Percentiles rank a stretch among this genome's conserved stretches.
Conservation (phyloP, 495 filamentous ascomycete species). For the Peziza echinospora region DNA sequence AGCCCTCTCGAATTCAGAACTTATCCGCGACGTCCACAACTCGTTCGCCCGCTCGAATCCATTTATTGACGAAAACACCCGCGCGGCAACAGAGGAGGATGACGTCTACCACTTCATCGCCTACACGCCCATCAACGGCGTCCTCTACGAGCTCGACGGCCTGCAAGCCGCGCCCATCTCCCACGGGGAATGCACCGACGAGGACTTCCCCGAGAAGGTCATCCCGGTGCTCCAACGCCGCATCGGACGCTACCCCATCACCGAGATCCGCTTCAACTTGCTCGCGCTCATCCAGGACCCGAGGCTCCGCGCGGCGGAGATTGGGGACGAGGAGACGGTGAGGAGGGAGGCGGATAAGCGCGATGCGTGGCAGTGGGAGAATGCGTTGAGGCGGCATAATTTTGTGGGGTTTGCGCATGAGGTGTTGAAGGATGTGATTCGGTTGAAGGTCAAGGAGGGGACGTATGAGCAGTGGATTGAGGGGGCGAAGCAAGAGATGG, state of each 20-base stretch:
- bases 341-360: conserved; percentile 67
- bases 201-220: conserved; percentile 57
- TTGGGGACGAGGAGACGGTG: conserved; percentile 62
- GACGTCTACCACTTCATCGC: conserved; percentile 98
- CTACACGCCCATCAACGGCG: conserved; percentile 60
- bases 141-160: conserved; percentile 85
- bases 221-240: conserved; percentile 69
- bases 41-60: conserved; percentile 72
- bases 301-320: conserved; percentile 48
- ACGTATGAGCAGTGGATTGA: conserved; percentile 63
- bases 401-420: conserved; percentile 93
- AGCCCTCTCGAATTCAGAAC: conserved; percentile 44
- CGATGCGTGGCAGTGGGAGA: conserved; percentile 82
- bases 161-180: conserved; percentile 77
- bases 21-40: conserved; percentile 84
- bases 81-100: conserved; percentile 36
- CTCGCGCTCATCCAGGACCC: conserved; percentile 78
- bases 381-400: conserved; percentile 77
- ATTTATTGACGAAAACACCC: conserved; percentile 72
- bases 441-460: conserved; percentile 41
- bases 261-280: conserved; percentile 88
- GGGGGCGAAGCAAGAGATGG: conserved; percentile 47
- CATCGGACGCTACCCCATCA: conserved; percentile 62
- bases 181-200: conserved; percentile 50
- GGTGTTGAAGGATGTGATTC: conserved; percentile 65